Conservation (phyloP, 345 rosid genomes). For the Conringia planisiliqua region DNA sequence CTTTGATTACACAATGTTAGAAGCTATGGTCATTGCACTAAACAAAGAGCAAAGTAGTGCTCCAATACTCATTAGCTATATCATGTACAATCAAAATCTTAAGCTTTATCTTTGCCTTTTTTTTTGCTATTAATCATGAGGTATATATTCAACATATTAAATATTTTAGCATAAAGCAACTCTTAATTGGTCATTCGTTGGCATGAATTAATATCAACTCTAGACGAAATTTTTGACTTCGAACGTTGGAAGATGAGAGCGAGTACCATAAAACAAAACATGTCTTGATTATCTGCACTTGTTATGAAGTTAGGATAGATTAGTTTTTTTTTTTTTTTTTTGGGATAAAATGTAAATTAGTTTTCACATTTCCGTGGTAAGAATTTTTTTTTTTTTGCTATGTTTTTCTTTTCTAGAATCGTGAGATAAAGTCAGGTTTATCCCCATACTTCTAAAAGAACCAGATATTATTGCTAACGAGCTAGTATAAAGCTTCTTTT, state of each 20-base stretch:
- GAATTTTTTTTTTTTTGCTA: neutral
- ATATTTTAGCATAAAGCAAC: constrained; percentile 8
- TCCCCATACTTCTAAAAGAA: neutral
- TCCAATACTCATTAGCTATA: constrained; percentile 13
- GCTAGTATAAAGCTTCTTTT: neutral
- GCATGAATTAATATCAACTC: constrained; percentile 15
- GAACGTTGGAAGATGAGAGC: neutral
- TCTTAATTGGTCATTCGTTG: neutral
- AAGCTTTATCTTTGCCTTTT: constrained; percentile 9
- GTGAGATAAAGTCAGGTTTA: neutral
- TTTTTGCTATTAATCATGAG: constrained; percentile 15
- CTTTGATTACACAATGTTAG: constrained; percentile 23
- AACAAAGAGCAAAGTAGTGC: constrained; percentile 28
- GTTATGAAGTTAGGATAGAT: neutral
- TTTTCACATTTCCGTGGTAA: no score
- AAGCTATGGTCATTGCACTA: constrained; percentile 28
- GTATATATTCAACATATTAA: neutral
- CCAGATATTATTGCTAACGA: neutral
- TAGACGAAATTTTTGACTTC: constrained; percentile 36
- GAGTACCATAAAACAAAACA: neutral
- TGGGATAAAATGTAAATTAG: no score
- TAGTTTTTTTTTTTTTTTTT: neutral
- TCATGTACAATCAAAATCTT: constrained; percentile 19
- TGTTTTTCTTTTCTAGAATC: neutral
- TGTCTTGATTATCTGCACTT: constrained; percentile 10